Evolutionary conservation across 129 eudicot genomes (phyloP).

Genomic region (Artemisia argyi): DNA sequence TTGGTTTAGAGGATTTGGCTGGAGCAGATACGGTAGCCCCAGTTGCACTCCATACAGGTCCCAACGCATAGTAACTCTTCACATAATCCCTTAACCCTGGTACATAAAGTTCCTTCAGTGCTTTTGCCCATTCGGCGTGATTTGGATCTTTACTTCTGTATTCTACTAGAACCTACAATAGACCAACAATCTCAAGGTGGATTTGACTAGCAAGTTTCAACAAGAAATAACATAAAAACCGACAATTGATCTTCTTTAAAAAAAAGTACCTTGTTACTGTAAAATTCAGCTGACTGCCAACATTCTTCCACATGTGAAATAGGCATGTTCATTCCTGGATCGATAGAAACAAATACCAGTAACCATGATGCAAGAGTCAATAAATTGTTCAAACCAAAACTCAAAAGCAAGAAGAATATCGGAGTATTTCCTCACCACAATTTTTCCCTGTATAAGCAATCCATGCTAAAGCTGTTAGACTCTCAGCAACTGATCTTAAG

Average conservation of each 20-base stretch:
- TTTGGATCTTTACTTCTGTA: slow-evolving; percentile 78
- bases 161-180: slow-evolving; percentile 77
- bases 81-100: slow-evolving; percentile 98
- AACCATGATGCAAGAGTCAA: slow-evolving; percentile 3
- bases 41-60: slow-evolving; percentile 89
- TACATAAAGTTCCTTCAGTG: slow-evolving; percentile 83
- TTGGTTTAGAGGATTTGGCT: slow-evolving; percentile 47
- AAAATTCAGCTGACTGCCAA: slow-evolving; percentile 98
- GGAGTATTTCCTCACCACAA: slow-evolving; percentile 60
- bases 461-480: slow-evolving; percentile 93
- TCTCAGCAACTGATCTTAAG: slow-evolving; percentile 71
- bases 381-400: slow-evolving; percentile 1
- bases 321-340: slow-evolving; percentile 96
- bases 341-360: slow-evolving; percentile 10
- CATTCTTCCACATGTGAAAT: slow-evolving; percentile 94
- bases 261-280: slow-evolving; percentile 74
- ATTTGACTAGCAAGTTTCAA: background rate
- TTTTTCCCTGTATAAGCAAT: slow-evolving; percentile 87
- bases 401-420: background rate
- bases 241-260: background rate
- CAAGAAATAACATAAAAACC: background rate
- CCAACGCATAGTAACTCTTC: slow-evolving; percentile 77
- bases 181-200: slow-evolving; percentile 17
- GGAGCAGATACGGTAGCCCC: slow-evolving; percentile 54
- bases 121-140: slow-evolving; percentile 96